phyloP scores from a whole-genome alignment of 768 basidiomycete genomes.

The Naganishia friedmannii region DNA sequence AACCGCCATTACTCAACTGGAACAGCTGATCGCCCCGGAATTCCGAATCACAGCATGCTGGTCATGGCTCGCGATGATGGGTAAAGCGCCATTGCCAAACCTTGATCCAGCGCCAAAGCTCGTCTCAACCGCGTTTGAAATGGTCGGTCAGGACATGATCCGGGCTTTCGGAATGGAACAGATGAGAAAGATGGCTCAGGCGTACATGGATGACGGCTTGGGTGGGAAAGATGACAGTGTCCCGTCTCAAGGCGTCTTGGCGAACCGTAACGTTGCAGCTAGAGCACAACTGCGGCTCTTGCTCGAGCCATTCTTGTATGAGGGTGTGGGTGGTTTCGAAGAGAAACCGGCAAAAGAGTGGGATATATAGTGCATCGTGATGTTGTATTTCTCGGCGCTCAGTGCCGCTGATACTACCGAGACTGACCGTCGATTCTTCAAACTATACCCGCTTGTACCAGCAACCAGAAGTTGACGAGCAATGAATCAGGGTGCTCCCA shows the following conservation, averaged over 20 bases:
- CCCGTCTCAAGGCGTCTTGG: conserved; percentile 8
- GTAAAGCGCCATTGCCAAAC: conserved; percentile 34
- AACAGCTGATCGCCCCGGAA: conserved; percentile 34
- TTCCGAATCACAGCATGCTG: conserved; percentile 43
- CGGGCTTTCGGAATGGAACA: conserved; percentile 39
- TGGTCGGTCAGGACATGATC: conserved; percentile 35
- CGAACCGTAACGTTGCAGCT: conserved; percentile 19
- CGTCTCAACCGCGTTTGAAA: conserved; percentile 39
- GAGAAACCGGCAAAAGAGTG: conserved; percentile 25
- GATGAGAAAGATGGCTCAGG: conserved; percentile 42
- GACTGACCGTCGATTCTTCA: too few relatives aligned
- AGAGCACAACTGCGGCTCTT: conserved; percentile 24
- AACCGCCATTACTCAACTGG: conserved; percentile 35
- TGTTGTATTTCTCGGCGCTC: too few relatives aligned
- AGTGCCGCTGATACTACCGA: too few relatives aligned
- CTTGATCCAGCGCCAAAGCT: conserved; percentile 39
- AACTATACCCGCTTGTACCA: too few relatives aligned
- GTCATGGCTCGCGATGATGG: conserved; percentile 43
- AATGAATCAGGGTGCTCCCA: conserved; percentile 17
- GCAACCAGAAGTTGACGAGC: too few relatives aligned
- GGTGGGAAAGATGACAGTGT: conserved; percentile 24
- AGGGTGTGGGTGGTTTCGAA: conserved; percentile 22
- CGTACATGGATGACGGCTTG: conserved; percentile 41
- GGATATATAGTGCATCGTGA: neutral
- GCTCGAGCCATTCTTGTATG: conserved; percentile 24